A percentile compares a stretch with the other conserved stretches of the same genome.
Evolutionary conservation across 306 rosid species (phyloP).

Genomic region (Carpinus fangiana): DNA sequence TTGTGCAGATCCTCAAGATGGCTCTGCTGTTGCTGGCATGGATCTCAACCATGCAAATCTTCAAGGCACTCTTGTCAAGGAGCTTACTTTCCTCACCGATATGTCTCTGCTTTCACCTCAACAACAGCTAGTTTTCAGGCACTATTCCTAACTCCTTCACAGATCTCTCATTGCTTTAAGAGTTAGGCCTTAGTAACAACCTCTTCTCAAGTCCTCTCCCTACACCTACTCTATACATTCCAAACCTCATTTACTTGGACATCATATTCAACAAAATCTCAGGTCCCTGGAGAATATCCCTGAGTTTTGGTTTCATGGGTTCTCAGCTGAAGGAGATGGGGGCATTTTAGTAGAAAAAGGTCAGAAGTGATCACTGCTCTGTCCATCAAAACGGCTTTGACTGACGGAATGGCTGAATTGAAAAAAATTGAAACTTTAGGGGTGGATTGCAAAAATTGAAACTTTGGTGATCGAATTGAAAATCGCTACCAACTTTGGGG

Average conservation of each 20-base stretch:
- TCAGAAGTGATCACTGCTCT: too few species aligned
- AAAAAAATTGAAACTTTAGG: too few species aligned
- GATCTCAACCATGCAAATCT: slow-evolving; percentile 44
- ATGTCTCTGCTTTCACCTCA: slow-evolving; percentile 77
- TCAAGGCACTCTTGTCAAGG: too few species aligned
- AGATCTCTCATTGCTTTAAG: slow-evolving; percentile 61
- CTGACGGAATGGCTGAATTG: too few species aligned
- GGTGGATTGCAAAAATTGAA: too few species aligned
- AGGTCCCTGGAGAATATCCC: slow-evolving; percentile 72
- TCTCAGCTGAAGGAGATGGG: slow-evolving; percentile 67
- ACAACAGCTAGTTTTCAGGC: slow-evolving; percentile 76
- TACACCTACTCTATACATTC: slow-evolving; percentile 51
- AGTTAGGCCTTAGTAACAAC: slow-evolving; percentile 91
- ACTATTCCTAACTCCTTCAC: slow-evolving; percentile 62
- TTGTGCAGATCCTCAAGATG: slow-evolving; percentile 54
- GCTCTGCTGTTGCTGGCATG: slow-evolving; percentile 64
- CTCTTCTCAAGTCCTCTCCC: slow-evolving; percentile 82
- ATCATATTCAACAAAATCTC: slow-evolving; percentile 78
- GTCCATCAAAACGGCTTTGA: too few species aligned
- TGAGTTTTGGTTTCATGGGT: slow-evolving; percentile 76
- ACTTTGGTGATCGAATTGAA: too few species aligned
- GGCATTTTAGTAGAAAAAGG: too few species aligned
- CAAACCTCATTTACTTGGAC: slow-evolving; percentile 77
- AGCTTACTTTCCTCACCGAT: slow-evolving; percentile 50
- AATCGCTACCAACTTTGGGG: too few species aligned